Evolutionary conservation across 1,284 basidiomycete genomes (phyloP).

Genomic region (Filobasidium uniguttulatum): DNA sequence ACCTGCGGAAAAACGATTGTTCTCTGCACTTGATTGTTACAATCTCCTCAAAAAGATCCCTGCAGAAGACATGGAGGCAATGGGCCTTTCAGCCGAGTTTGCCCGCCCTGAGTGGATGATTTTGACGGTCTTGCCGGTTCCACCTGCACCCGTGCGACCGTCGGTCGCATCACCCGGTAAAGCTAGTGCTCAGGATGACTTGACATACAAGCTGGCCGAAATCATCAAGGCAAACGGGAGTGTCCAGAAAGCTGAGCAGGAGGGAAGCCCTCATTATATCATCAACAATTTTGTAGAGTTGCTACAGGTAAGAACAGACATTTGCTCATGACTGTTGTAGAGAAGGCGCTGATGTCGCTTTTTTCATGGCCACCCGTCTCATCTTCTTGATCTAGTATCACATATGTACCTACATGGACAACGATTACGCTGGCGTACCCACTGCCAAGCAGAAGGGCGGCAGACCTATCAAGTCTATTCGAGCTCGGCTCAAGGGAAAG

Average conservation of each 20-base stretch:
- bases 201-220: constrained; percentile 96
- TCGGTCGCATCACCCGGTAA: constrained; percentile 95
- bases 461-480: constrained; percentile 94
- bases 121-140: constrained; percentile 90
- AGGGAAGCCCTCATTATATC: constrained; percentile 92
- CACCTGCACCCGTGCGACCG: constrained; percentile 93
- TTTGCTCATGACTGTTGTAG: no score
- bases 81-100: constrained; percentile 89
- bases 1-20: constrained; percentile 79
- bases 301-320: constrained; percentile 51
- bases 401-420: constrained; percentile 99
- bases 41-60: constrained; percentile 88
- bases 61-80: constrained; percentile 72
- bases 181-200: constrained; percentile 92
- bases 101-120: constrained; percentile 99
- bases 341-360: no score
- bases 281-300: constrained; percentile 93
- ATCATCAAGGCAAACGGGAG: constrained; percentile 93
- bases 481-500: constrained; percentile 95
- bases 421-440: constrained; percentile 95
- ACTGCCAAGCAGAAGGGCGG: constrained; percentile 97
- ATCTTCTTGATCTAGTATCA: constrained; percentile 53
- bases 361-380: not conserved
- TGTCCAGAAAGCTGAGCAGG: constrained; percentile 83
- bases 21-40: constrained; percentile 80